Evolutionary conservation across 2,329 filamentous ascomycete species (phyloP), one percentile per base, ranked within the genome.

Genomic region (Hymenoscyphus linearis): DNA sequence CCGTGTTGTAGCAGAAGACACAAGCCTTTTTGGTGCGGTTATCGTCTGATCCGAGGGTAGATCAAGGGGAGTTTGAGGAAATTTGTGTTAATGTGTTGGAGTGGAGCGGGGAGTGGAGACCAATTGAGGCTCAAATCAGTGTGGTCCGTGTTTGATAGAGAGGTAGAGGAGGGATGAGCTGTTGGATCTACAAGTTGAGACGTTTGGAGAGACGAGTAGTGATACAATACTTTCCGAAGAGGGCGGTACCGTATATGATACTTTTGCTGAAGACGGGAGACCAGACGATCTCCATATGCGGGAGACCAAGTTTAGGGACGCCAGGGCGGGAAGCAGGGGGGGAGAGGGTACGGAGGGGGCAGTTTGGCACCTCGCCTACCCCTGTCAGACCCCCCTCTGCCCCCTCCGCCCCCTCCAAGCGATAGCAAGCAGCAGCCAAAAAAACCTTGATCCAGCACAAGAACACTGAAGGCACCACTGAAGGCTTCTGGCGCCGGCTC

Each of bases 161-260:
- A 26, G 14, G 34, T 37, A 2, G 55, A 34, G 18, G 10, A 25
- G 13, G 44, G 44, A 22, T 50, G 44, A 22, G 18, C 18, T 61
- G 60, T 64, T 57, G 55, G 67, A 70, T 69, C 67, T 64, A 63
- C 66, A 56, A 67, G 60, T 66, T 69, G 69, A 71, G 69, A 71
- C 69, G 69, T 64, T 68, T 64, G 66, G 62, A 61, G 52, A 56
- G 60, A 60, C 58, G 54, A 62, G 64, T 52, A 62, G 64, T 52
- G 64, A 68, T 65, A 66, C 59, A 61, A 60, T n/a, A 31, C 2
- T 31, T 52, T 63, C 61, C 60, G 57, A 56, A 52, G 34, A 52
- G 37, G 25, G 44, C 18, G 50, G n/a, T 31, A 37, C 18, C 40
- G n/a, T 31, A 37, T 59, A 25, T 50, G 54, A 22, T 61, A 47